Percentiles rank a stretch among this genome's conserved stretches.
Evolutionary conservation across 1,284 basidiomycete species (phyloP).

Genomic region (Malassezia sympodialis): DNA sequence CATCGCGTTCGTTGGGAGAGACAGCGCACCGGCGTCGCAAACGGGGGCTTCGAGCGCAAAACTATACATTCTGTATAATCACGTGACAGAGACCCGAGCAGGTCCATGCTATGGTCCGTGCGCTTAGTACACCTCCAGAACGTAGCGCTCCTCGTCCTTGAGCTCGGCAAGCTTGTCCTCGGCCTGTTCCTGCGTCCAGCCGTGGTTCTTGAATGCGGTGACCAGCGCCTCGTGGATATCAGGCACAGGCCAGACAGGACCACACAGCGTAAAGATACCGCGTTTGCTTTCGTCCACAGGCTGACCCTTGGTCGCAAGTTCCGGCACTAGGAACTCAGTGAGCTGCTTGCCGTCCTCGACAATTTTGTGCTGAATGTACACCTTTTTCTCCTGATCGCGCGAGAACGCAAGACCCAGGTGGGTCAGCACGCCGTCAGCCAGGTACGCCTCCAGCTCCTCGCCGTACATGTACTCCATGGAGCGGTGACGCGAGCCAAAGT

Average conservation of each 20-base stretch:
- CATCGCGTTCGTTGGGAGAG: conserved; percentile 25
- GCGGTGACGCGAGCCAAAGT: conserved; percentile 93
- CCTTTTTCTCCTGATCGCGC: conserved; percentile 76
- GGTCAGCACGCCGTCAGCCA: conserved; percentile 71
- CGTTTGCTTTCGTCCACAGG: conserved; percentile 49
- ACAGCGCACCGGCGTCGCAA: background rate
- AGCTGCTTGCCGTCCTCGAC: conserved; percentile 71
- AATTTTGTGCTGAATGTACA: conserved; percentile 99
- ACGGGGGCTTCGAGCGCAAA: conserved; percentile 8
- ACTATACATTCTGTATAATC: conserved; percentile 15
- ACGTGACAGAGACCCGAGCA: background rate
- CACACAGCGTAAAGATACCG: conserved; percentile 83
- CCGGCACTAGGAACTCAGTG: conserved; percentile 51
- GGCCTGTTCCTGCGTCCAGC: conserved; percentile 60
- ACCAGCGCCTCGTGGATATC: conserved; percentile 90
- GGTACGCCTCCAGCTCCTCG: conserved; percentile 63
- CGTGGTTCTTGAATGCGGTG: conserved; percentile 62
- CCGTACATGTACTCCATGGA: conserved; percentile 93
- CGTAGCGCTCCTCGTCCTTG: conserved; percentile 95
- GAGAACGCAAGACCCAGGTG: conserved; percentile 92
- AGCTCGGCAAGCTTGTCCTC: conserved; percentile 75
- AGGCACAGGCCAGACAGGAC: conserved; percentile 95
- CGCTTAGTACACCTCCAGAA: conserved; percentile 65
- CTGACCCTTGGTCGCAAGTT: conserved; percentile 52
- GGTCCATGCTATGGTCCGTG: background rate